Evolutionary conservation across 163 green algal genomes (phyloP), one percentile per base, ranked within the genome.

Genomic region (Scenedesmus sp.): DNA sequence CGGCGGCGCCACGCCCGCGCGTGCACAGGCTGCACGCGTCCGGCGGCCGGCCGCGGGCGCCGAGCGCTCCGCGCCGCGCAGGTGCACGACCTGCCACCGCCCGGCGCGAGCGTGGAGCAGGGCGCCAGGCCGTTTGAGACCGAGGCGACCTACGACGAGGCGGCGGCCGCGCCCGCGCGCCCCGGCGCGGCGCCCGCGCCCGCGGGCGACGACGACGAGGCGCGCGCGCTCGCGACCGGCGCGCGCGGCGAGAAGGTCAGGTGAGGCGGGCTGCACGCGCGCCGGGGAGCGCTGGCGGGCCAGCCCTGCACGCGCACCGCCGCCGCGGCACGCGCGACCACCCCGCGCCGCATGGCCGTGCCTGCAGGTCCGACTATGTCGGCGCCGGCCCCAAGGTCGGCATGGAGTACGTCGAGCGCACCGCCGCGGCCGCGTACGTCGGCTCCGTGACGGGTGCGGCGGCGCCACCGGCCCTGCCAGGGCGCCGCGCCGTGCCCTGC

Each of bases 331-430:
- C n/a, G n/a, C n/a, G n/a, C n/a, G n/a, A n/a, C n/a, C n/a, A n/a
- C n/a, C n/a, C n/a, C n/a, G 7, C 10, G 39, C 7, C 39, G 39
- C 39, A 47, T 10, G 39, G 7, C 6, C 39, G 39, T 10, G 10
- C 39, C 45, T 17, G 17, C 34, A 81, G 73, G 4, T 60, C 72
- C 1, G 75, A 86, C 62, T 79, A 73, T n/a, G n/a, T n/a, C n/a
- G n/a, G n/a, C 42, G 54, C 57, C 28, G 45, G 74, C 39, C 70
- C 78, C 54, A 84, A 86, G 63, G 81, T 86, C 22, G 81, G 81
- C 26, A 70, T 84, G 75, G 76, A 75, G 69, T 73, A 58, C 2
- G 63, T 75, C 24, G 69, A 77, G 66, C 56, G 65, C 24, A 57
- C 6, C 6, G 39, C 39, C 39, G 39, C 39, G 10, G 39, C 6